phyloP scores from a whole-genome alignment of 106 monocot genomes.

The Phalaenopsis equestris region DNA sequence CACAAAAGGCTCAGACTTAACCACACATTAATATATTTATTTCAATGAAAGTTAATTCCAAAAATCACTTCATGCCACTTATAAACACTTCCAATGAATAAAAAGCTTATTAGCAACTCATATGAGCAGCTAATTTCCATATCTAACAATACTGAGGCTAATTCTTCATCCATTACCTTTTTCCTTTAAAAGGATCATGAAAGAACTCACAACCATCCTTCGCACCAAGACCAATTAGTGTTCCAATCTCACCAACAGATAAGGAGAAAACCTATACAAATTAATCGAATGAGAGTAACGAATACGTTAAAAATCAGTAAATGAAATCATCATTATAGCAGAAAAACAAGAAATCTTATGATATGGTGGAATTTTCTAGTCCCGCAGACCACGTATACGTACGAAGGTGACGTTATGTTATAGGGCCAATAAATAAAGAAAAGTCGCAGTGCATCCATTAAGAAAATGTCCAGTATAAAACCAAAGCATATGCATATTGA shows the following conservation, averaged over 20 bases:
- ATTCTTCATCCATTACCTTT: constrained; percentile 28
- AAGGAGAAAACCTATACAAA: constrained; percentile 62
- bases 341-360: neutral
- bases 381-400: neutral
- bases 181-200: constrained; percentile 93
- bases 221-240: constrained; percentile 62
- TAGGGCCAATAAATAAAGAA: neutral
- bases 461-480: neutral
- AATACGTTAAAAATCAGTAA: neutral
- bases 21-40: neutral
- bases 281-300: neutral
- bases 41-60: neutral
- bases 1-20: neutral
- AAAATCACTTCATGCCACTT: neutral
- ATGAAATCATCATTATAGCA: neutral
- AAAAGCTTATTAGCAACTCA: neutral
- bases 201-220: constrained; percentile 91
- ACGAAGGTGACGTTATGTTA: neutral
- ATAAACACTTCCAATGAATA: neutral
- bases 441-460: neutral
- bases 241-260: constrained; percentile 78
- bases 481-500: neutral
- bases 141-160: neutral
- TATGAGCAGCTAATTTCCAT: neutral
- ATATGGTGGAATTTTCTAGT: neutral